phyloP scores from a whole-genome alignment of 352 stramenopile genomes.

The Paralagenidium karlingii region DNA sequence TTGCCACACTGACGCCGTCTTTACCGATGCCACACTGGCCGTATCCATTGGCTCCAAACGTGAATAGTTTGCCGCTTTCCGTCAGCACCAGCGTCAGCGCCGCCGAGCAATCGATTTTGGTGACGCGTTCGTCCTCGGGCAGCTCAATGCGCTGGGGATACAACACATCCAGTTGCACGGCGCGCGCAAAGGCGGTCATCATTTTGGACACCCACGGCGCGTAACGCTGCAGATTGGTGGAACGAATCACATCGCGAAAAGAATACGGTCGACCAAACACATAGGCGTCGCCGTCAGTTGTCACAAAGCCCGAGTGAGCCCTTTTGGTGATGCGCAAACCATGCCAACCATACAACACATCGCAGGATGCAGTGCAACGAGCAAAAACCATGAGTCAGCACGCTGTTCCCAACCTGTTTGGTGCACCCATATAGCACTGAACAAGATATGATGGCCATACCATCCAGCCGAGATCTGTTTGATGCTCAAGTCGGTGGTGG shows the following conservation, averaged over 20 bases:
- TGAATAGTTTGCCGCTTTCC: constrained; percentile 68
- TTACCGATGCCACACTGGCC: constrained; percentile 62
- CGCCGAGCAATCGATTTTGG: constrained; percentile 76
- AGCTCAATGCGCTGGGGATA: constrained; percentile 37
- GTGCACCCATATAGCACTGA: neutral
- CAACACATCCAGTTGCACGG: constrained; percentile 50
- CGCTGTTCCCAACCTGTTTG: too few relatives aligned
- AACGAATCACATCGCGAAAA: constrained; percentile 73
- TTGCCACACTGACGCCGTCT: constrained; percentile 44
- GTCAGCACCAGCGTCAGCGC: constrained; percentile 64
- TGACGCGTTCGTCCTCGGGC: constrained; percentile 37
- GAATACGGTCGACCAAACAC: constrained; percentile 71
- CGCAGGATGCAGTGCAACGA: too few relatives aligned
- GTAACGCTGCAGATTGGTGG: constrained; percentile 75
- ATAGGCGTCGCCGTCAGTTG: constrained; percentile 46
- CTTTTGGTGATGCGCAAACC: constrained; percentile 1
- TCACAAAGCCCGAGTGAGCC: constrained; percentile 65
- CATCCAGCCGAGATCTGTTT: constrained; percentile 61
- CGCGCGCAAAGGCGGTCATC: constrained; percentile 64
- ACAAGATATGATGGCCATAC: constrained; percentile 3
- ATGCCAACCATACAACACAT: too few relatives aligned
- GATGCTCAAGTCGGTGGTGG: constrained; percentile 28
- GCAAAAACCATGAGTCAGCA: too few relatives aligned
- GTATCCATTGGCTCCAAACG: constrained; percentile 63
- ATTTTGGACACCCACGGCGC: constrained; percentile 48